Percentiles rank a stretch among this genome's conserved stretches.
Evolutionary conservation across 2,329 filamentous ascomycete species (phyloP).

Genomic region (Tolypocladium amazonense): DNA sequence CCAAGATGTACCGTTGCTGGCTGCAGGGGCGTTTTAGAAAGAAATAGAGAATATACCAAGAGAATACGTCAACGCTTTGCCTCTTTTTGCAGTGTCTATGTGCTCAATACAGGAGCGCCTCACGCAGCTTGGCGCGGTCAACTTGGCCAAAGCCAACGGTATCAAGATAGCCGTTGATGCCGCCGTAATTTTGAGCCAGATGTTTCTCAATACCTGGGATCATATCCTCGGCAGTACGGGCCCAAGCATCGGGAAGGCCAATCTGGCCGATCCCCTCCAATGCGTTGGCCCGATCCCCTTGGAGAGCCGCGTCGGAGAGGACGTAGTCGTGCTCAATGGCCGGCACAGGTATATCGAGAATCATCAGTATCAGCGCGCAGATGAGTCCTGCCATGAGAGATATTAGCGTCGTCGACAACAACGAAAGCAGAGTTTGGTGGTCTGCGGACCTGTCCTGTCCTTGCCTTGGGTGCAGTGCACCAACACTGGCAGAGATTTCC

Average conservation of each 20-base stretch:
- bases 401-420: conserved; percentile 18
- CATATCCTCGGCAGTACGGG: conserved; percentile 52
- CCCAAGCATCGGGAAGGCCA: conserved; percentile 66
- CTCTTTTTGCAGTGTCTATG: not conserved
- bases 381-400: conserved; percentile 46
- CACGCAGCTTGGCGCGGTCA: conserved; percentile 29
- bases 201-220: conserved; percentile 47
- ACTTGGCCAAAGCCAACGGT: conserved; percentile 44
- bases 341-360: conserved; percentile 43
- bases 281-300: conserved; percentile 49
- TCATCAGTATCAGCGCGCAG: conserved; percentile 55
- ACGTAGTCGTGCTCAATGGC: conserved; percentile 65
- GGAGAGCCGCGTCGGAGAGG: conserved; percentile 49
- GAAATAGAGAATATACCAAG: conserved; percentile 29
- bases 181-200: conserved; percentile 52
- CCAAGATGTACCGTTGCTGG: conserved; percentile 99
- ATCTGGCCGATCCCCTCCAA: conserved; percentile 59
- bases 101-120: conserved; percentile 30
- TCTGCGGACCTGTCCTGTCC: conserved; percentile 44
- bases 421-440: not conserved
- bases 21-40: conserved; percentile 76
- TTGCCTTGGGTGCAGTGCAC: conserved; percentile 87
- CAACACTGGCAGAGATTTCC: conserved; percentile 48
- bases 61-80: not conserved
- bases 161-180: conserved; percentile 54